phyloP scores from a whole-genome alignment of 805 yeast species.

The Zygosaccharomyces gambellarensis region DNA sequence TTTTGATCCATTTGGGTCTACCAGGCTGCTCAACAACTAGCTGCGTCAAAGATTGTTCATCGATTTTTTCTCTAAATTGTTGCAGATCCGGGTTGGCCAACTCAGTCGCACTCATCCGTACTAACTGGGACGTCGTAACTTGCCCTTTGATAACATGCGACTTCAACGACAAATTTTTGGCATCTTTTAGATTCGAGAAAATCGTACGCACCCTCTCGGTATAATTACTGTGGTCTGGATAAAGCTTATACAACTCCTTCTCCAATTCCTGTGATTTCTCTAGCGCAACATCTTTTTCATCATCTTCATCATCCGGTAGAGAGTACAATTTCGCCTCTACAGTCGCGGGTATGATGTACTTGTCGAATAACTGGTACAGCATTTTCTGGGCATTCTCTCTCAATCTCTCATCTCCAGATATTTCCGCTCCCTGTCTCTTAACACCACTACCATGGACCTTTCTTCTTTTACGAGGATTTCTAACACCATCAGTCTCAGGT shows the following conservation, averaged over 20 bases:
- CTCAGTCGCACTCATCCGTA: slow-evolving; percentile 64
- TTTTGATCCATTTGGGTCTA: slow-evolving; percentile 64
- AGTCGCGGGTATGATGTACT: slow-evolving; percentile 35
- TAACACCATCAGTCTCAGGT: not conserved
- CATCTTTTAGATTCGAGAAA: slow-evolving; percentile 53
- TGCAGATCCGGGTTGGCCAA: slow-evolving; percentile 72
- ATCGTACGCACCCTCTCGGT: slow-evolving; percentile 65
- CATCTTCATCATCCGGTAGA: slow-evolving; percentile 35
- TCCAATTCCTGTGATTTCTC: slow-evolving; percentile 52
- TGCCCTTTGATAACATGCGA: slow-evolving; percentile 51
- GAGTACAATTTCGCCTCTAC: slow-evolving; percentile 10
- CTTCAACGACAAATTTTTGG: slow-evolving; percentile 53
- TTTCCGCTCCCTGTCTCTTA: not conserved
- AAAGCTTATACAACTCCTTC: slow-evolving; percentile 40
- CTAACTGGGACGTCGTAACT: slow-evolving; percentile 54
- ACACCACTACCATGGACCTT: not conserved
- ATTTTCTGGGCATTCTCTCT: slow-evolving; percentile 49
- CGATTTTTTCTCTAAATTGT: slow-evolving; percentile 63
- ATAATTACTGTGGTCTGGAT: slow-evolving; percentile 40
- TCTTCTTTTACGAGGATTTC: slow-evolving; percentile 8
- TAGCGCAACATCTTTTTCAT: slow-evolving; percentile 31
- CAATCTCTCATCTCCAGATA: slow-evolving; percentile 31
- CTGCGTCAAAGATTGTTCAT: slow-evolving; percentile 62
- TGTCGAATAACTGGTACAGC: slow-evolving; percentile 42
- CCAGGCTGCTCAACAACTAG: slow-evolving; percentile 58